A percentile compares a stretch with the other conserved stretches of the same genome.
phyloP scores from a whole-genome alignment of 2,329 filamentous ascomycete species.

The Volutella citrinella region DNA sequence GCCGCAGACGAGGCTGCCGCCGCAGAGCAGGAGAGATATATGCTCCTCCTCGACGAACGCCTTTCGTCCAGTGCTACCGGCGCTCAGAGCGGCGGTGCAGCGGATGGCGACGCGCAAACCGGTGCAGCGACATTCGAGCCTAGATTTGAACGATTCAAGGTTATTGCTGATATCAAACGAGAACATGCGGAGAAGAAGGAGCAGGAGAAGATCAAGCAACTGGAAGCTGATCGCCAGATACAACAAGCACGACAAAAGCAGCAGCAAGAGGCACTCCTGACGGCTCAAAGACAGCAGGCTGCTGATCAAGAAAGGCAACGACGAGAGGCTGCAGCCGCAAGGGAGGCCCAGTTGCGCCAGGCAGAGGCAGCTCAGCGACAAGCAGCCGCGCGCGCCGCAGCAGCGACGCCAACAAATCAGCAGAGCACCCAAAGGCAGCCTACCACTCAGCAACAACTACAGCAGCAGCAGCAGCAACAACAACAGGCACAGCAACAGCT shows the following conservation, averaged over 20 bases:
- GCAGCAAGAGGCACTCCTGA: constrained; percentile 41
- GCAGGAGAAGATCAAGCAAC: constrained; percentile 68
- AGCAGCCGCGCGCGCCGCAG: constrained; percentile 28
- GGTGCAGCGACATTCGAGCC: constrained; percentile 75
- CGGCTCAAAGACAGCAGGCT: constrained; percentile 45
- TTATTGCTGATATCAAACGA: constrained; percentile 78
- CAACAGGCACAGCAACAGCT: no score
- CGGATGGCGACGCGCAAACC: constrained; percentile 71
- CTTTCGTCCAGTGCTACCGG: constrained; percentile 59
- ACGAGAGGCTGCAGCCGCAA: constrained; percentile 32
- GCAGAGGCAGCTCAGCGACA: constrained; percentile 36
- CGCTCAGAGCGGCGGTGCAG: constrained; percentile 53
- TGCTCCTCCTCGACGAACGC: constrained; percentile 89
- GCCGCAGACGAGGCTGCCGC: constrained; percentile 91
- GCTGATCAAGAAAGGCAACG: constrained; percentile 39
- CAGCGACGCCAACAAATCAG: constrained; percentile 24
- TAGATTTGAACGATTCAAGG: constrained; percentile 88
- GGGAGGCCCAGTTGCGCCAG: constrained; percentile 35
- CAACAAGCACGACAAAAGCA: constrained; percentile 43
- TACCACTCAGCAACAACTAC: no score
- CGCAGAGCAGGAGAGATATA: constrained; percentile 84
- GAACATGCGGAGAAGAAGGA: constrained; percentile 75
- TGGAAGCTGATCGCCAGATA: constrained; percentile 55
- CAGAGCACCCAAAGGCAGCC: constrained; percentile 25
- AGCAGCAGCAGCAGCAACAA: no score